Percentiles rank a stretch among this genome's conserved stretches.
Evolutionary conservation across 805 yeast genomes (phyloP).

Genomic region (Sugiyamaella marilandica): DNA sequence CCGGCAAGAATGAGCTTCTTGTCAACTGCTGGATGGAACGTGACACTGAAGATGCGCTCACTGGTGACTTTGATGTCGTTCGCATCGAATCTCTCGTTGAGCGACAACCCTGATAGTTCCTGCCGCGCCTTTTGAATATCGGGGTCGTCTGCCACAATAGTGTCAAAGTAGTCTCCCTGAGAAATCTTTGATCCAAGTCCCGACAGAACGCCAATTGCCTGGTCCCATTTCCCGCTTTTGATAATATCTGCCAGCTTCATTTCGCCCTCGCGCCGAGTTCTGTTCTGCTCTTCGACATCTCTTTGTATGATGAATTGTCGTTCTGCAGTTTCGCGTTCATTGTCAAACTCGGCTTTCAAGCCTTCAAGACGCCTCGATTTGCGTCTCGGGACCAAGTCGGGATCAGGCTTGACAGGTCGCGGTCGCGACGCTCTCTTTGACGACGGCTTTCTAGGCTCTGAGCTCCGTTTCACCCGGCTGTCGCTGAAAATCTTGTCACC

Average conservation of each 20-base stretch:
- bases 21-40: constrained; percentile 67
- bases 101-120: constrained; percentile 46
- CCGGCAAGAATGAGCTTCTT: constrained; percentile 74
- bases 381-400: constrained; percentile 50
- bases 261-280: constrained; percentile 47
- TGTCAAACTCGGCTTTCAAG: constrained; percentile 50
- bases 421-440: constrained; percentile 13
- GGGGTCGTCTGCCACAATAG: constrained; percentile 39
- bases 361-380: constrained; percentile 80
- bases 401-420: constrained; percentile 24
- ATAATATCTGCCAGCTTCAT: constrained; percentile 28
- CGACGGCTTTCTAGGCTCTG: constrained; percentile 25
- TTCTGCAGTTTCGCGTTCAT: constrained; percentile 30
- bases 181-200: constrained; percentile 27
- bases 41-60: constrained; percentile 67
- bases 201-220: constrained; percentile 30
- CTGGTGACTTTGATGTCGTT: constrained; percentile 60
- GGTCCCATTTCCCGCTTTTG: constrained; percentile 35
- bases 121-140: constrained; percentile 47
- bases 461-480: constrained; percentile 25
- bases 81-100: constrained; percentile 55
- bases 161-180: constrained; percentile 36
- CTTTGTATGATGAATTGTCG: constrained; percentile 21
- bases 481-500: constrained; percentile 51
- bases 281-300: constrained; percentile 40